Evolutionary conservation across 352 stramenopile genomes (phyloP), one percentile per base, ranked within the genome.

Genomic region (Pythium biforme): DNA sequence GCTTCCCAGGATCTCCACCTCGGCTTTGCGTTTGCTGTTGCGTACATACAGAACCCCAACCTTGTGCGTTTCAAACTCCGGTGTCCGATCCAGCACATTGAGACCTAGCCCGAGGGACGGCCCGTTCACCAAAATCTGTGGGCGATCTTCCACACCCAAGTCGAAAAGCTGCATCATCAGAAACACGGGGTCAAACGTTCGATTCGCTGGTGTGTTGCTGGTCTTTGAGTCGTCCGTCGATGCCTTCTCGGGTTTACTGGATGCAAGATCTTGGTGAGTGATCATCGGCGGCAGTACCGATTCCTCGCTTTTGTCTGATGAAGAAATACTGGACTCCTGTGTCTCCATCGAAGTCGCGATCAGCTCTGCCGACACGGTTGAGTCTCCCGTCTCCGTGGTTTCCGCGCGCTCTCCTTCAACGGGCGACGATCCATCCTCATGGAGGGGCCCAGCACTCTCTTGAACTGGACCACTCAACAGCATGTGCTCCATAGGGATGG

Each of bases 151-250:
- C 34, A 72, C 59, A 0, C 77, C 77, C 37, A 92, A 47, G 50
- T 92, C 83, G 50, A 92, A 95, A 0, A 95, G 58, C 61, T 92
- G 79, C 76, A 87, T 89, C 86, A 95, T 95, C 37, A 95, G 59
- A 58, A 88, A 81, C 48, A 79, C 71, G 37, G 86, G 84, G 39
- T 94, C 77, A 20, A 85, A 74, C 25, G 19, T 7, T 14, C 37
- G 45, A 56, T 45, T 37, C 1, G 33, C 29, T 50, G 59, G 37
- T 20, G 39, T 52, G 12, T 41, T 41, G 15, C n/a, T 4, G 6
- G 37, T 43, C 37, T 43, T n/a, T 17, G 37, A n/a, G 14, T n/a
- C n/a, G 15, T 43, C 37, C 37, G 37, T 17, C 15, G 37, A 2
- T 17, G n/a, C 17, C 37, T 8, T 0, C 12, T 43, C 14, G 37